Conservation (phyloP, 2,329 filamentous ascomycete genomes). For the Septoria petroselini region DNA sequence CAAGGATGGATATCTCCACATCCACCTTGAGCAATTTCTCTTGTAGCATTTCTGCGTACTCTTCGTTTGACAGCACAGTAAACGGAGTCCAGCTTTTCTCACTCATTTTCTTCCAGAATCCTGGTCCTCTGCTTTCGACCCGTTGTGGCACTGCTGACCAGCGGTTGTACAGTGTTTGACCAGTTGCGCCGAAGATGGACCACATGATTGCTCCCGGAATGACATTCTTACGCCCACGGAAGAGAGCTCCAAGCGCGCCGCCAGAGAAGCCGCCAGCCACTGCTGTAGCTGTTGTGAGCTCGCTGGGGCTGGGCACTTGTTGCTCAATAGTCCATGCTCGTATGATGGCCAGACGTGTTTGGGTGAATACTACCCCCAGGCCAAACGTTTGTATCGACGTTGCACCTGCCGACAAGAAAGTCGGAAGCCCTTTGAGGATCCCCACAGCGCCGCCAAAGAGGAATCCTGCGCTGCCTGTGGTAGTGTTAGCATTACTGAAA, state of each 20-base stretch:
- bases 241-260: constrained; percentile 51
- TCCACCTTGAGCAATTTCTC: constrained; percentile 71
- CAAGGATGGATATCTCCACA: constrained; percentile 72
- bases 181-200: constrained; percentile 54
- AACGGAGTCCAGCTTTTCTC: constrained; percentile 70
- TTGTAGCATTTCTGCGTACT: constrained; percentile 67
- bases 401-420: constrained; percentile 65
- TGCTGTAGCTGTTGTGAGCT: constrained; percentile 65
- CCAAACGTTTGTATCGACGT: constrained; percentile 78
- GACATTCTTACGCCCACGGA: constrained; percentile 55
- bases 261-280: constrained; percentile 68
- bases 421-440: constrained; percentile 62
- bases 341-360: constrained; percentile 49
- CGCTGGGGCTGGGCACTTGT: constrained; percentile 35
- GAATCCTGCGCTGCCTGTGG: constrained; percentile 63
- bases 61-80: constrained; percentile 65
- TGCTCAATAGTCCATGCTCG: constrained; percentile 32
- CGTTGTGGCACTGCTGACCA: constrained; percentile 42
- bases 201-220: constrained; percentile 60
- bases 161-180: constrained; percentile 56
- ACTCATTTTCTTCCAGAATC: constrained; percentile 50
- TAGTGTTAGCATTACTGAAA: constrained; percentile 13
- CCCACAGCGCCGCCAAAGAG: constrained; percentile 46
- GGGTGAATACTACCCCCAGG: constrained; percentile 73
- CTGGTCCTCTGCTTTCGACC: constrained; percentile 38